Conservation (phyloP, 257 asterid species). For the Echites panduratus region DNA sequence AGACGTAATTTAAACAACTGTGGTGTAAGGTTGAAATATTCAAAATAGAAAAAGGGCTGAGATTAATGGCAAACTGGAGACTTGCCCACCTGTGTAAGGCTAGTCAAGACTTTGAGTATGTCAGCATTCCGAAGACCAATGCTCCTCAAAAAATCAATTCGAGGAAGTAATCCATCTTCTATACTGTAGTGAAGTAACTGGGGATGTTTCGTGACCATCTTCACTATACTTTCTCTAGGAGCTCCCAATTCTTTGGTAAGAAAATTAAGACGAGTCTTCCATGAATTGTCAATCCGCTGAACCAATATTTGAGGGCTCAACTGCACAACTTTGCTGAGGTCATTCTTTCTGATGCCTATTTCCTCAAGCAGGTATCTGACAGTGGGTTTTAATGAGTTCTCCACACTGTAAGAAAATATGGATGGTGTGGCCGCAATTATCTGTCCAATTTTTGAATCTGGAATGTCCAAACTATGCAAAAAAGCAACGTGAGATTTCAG, state of each 20-base stretch:
- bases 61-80: constrained; percentile 14
- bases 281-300: constrained; percentile 79
- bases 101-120: constrained; percentile 71
- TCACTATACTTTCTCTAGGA: constrained; percentile 77
- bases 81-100: constrained; percentile 75
- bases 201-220: constrained; percentile 95
- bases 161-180: constrained; percentile 75
- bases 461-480: constrained; percentile 66
- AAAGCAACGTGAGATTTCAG: constrained; percentile 83
- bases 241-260: constrained; percentile 79
- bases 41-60: background rate
- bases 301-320: constrained; percentile 95
- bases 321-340: constrained; percentile 85
- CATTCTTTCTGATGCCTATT: constrained; percentile 68
- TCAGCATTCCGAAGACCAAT: constrained; percentile 74
- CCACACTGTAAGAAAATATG: constrained; percentile 84
- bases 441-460: constrained; percentile 80
- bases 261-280: constrained; percentile 70
- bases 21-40: constrained; percentile 7
- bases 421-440: constrained; percentile 84
- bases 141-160: constrained; percentile 78
- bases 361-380: constrained; percentile 77
- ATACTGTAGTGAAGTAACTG: constrained; percentile 91
- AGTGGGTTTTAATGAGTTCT: constrained; percentile 82
- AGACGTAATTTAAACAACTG: constrained; percentile 13